Conservation (phyloP, 352 stramenopile genomes). For the Pythium myriotylum region DNA sequence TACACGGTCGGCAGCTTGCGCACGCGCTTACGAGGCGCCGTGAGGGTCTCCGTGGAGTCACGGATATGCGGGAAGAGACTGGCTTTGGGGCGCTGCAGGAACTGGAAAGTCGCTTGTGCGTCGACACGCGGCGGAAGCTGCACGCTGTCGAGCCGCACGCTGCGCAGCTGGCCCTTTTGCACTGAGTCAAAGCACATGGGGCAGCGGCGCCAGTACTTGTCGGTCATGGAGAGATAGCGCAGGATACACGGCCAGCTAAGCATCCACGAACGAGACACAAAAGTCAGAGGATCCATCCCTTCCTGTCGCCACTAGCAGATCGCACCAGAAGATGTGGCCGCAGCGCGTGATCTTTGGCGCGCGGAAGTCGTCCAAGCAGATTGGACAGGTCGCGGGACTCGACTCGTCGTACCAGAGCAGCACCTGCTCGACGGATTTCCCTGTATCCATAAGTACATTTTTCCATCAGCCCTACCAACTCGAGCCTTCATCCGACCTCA, state of each 20-base stretch:
- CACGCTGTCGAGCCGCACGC: constrained; percentile 63
- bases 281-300: not conserved
- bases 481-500: no score
- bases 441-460: constrained; percentile 34
- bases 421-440: constrained; percentile 84
- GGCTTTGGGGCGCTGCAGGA: constrained; percentile 67
- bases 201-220: constrained; percentile 88
- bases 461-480: not conserved
- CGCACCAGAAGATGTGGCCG: constrained; percentile 84
- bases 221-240: constrained; percentile 78
- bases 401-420: constrained; percentile 74
- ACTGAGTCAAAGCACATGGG: constrained; percentile 89
- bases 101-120: constrained; percentile 64
- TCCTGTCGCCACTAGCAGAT: not conserved
- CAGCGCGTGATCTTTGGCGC: constrained; percentile 88
- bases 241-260: constrained; percentile 83
- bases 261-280: not conserved
- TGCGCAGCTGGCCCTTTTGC: constrained; percentile 80
- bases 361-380: constrained; percentile 78
- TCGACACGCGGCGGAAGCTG: constrained; percentile 61
- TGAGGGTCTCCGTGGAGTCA: not conserved
- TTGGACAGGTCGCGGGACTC: constrained; percentile 53
- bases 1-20: constrained; percentile 66
- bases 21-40: constrained; percentile 33
- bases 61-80: constrained; percentile 73